Evolutionary conservation across 164 flowering plant genomes (phyloP).

Genomic region (Pachysandra terminalis): DNA sequence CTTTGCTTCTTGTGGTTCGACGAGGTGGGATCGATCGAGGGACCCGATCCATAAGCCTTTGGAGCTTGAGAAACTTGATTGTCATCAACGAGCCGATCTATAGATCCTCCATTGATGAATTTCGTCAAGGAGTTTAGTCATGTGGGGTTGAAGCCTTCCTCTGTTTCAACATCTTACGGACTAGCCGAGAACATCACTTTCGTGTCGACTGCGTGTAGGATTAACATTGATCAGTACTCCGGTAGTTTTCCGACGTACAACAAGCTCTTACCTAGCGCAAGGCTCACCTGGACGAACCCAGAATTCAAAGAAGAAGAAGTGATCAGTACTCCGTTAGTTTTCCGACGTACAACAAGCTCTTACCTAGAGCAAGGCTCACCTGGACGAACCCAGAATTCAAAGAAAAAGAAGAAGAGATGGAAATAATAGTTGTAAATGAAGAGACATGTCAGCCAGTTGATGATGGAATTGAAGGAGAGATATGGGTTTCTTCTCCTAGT

Average conservation of each 20-base stretch:
- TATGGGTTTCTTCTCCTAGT: too few relatives aligned
- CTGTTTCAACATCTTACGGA: conserved; percentile 70
- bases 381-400: too few relatives aligned
- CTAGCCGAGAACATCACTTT: conserved; percentile 78
- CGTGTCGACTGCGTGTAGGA: conserved; percentile 74
- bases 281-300: too few relatives aligned
- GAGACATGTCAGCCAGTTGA: conserved; percentile 49
- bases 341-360: too few relatives aligned
- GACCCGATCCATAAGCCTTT: conserved; percentile 22
- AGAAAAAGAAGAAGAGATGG: conserved; percentile 37
- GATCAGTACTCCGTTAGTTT: too few relatives aligned
- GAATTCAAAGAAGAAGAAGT: neutral
- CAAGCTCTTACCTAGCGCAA: too few relatives aligned
- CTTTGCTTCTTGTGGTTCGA: conserved; percentile 56
- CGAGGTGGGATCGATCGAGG: conserved; percentile 41
- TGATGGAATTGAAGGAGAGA: conserved; percentile 72
- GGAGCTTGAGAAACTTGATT: too few relatives aligned
- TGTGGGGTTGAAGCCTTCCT: conserved; percentile 37
- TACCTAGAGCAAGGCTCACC: too few relatives aligned
- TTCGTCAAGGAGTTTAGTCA: conserved; percentile 37
- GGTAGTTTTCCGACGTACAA: conserved; percentile 8
- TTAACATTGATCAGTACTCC: neutral
- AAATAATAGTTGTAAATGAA: conserved; percentile 48
- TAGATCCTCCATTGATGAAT: conserved; percentile 30
- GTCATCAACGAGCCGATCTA: conserved; percentile 70